Conservation (phyloP, 768 basidiomycete species). For the Botryobasidium botryosum region DNA sequence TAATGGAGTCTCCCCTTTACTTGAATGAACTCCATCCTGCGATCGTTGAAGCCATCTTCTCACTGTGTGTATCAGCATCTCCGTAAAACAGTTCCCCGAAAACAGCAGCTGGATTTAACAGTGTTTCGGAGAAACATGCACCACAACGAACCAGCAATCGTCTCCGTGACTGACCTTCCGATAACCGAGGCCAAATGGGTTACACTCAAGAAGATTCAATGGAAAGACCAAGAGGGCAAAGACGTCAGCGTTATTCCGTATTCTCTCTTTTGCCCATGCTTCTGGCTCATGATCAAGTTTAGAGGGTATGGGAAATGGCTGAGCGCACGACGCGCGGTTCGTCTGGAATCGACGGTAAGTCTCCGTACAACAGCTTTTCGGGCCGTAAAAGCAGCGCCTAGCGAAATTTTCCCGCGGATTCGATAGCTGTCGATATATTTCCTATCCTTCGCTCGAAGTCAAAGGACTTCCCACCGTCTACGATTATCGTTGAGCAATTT, state of each 20-base stretch:
- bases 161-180: conserved; percentile 24
- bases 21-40: no score
- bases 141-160: conserved; percentile 34
- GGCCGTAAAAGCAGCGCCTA: not conserved
- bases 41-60: no score
- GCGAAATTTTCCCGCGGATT: not conserved
- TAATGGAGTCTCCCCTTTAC: no score
- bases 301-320: conserved; percentile 82
- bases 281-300: conserved; percentile 20
- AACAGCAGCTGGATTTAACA: no score
- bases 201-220: conserved; percentile 64
- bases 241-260: conserved; percentile 29
- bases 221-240: conserved; percentile 58
- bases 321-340: conserved; percentile 63
- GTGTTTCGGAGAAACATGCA: no score
- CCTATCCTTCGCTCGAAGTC: conserved; percentile 63
- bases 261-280: not conserved
- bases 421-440: conserved; percentile 65
- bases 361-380: not conserved
- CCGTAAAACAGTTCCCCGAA: no score
- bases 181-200: conserved; percentile 49
- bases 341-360: conserved; percentile 62
- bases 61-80: no score
- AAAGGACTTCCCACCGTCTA: conserved; percentile 53
- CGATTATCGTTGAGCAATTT: conserved; percentile 81